phyloP scores from a whole-genome alignment of 306 rosid genomes.

The Trichosanthes cucumerina region DNA sequence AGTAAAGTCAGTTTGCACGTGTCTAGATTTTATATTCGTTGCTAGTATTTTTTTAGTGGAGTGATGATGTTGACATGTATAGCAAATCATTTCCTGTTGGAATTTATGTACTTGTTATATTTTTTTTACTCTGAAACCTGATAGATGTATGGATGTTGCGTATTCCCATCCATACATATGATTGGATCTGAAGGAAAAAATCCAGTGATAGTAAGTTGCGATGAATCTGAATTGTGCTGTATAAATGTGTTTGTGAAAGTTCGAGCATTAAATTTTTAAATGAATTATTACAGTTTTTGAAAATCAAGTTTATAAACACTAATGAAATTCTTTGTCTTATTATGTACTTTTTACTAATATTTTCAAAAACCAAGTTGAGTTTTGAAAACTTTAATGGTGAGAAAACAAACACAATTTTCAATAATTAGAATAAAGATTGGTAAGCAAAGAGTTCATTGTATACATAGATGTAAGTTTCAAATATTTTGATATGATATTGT shows the following conservation, averaged over 20 bases:
- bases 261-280: not conserved
- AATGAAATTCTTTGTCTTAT: no score
- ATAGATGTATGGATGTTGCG: not conserved
- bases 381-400: no score
- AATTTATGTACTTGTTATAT: not conserved
- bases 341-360: no score
- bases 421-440: no score
- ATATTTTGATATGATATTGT: not conserved
- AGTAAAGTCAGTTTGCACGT: not conserved
- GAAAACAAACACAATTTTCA: no score
- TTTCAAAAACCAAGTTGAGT: no score
- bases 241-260: not conserved
- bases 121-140: not conserved
- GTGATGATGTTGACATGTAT: not conserved
- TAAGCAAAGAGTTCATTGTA: not conserved
- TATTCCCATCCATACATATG: not conserved
- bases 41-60: no score
- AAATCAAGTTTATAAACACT: no score
- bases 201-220: not conserved
- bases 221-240: not conserved
- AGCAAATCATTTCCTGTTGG: not conserved
- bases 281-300: no score
- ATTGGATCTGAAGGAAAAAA: not conserved
- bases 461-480: not conserved
- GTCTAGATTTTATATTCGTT: not conserved